These are phyloP conservation scores for Colletotrichum musae DNA, from an alignment of 2,329 filamentous ascomycete genomes.

Conservation along the genomic window DNA sequence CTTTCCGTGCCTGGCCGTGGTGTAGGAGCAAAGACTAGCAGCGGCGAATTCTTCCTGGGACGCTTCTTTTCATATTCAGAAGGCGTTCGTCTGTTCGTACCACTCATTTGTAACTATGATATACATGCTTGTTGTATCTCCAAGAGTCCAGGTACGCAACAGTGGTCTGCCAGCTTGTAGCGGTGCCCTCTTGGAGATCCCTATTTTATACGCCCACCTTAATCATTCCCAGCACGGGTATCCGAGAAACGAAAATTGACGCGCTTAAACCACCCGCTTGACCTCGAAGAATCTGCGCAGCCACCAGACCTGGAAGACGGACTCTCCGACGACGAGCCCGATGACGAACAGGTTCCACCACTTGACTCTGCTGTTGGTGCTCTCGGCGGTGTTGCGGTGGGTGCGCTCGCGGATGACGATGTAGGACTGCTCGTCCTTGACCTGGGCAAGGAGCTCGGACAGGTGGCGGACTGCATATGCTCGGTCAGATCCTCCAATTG, in stretches of 20 bases:
- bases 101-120: conserved; percentile 37
- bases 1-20: not conserved
- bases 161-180: not conserved
- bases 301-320: conserved; percentile 99
- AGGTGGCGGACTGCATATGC: conserved; percentile 79
- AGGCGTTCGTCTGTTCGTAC: conserved; percentile 9
- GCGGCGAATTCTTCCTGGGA: not conserved
- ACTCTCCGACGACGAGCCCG: conserved; percentile 88
- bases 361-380: conserved; percentile 96
- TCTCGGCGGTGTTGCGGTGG: conserved; percentile 98
- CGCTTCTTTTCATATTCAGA: conserved; percentile 5
- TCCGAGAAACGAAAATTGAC: conserved; percentile 26
- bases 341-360: conserved; percentile 99
- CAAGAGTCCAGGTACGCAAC: not conserved
- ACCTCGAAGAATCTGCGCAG: conserved; percentile 97
- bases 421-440: conserved; percentile 98
- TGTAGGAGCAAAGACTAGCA: too few relatives aligned
- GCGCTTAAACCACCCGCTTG: conserved; percentile 74
- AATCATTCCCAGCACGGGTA: conserved; percentile 27
- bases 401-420: conserved; percentile 95
- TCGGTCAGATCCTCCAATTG: conserved; percentile 9
- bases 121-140: conserved; percentile 21
- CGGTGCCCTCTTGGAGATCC: not conserved
- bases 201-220: conserved; percentile 24
- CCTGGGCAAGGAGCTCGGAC: conserved; percentile 87